These are phyloP conservation scores for Curvularia sp. DNA, from an alignment of 2,329 filamentous ascomycete species.

Conservation along the genomic window DNA sequence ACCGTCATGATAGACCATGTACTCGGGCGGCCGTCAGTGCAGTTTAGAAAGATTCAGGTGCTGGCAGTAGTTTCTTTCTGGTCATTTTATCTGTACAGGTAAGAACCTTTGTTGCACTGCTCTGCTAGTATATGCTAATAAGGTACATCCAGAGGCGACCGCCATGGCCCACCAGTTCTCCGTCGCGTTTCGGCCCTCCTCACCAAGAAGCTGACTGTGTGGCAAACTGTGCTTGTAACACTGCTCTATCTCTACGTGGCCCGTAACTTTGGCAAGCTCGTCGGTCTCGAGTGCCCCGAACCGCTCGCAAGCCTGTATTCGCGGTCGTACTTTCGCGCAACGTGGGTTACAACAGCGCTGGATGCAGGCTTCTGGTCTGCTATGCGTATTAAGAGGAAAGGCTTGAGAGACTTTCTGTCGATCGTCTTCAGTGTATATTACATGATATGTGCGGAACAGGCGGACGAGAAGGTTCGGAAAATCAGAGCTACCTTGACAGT, in stretches of 20 bases:
- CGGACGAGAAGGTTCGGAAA: conserved; percentile 94
- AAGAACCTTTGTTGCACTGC: conserved; percentile 33
- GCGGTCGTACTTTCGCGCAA: conserved; percentile 90
- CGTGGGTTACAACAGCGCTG: conserved; percentile 92
- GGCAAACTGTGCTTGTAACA: conserved; percentile 87
- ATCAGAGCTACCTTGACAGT: conserved; percentile 86
- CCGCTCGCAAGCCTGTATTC: conserved; percentile 94
- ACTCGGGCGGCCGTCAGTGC: conserved; percentile 85
- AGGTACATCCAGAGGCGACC: conserved; percentile 68
- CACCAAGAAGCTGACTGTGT: conserved; percentile 76
- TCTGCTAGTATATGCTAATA: conserved; percentile 23
- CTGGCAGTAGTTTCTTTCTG: conserved; percentile 90
- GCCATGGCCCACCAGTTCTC: conserved; percentile 83
- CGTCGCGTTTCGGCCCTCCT: conserved; percentile 74
- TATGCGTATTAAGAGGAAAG: conserved; percentile 85
- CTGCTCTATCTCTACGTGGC: conserved; percentile 90
- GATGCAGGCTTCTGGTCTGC: conserved; percentile 99
- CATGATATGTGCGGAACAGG: conserved; percentile 87
- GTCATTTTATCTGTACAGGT: conserved; percentile 83
- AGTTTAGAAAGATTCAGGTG: conserved; percentile 92
- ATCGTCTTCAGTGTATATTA: conserved; percentile 90
- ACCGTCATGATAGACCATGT: conserved; percentile 73
- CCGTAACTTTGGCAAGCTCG: conserved; percentile 90
- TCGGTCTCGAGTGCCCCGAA: conserved; percentile 90
- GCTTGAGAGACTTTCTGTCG: conserved; percentile 81